A percentile compares a stretch with the other conserved stretches of the same genome.
These are phyloP conservation scores for Rhynchosporium agropyri DNA, from an alignment of 2,329 filamentous ascomycete genomes.

Conservation along the genomic window DNA sequence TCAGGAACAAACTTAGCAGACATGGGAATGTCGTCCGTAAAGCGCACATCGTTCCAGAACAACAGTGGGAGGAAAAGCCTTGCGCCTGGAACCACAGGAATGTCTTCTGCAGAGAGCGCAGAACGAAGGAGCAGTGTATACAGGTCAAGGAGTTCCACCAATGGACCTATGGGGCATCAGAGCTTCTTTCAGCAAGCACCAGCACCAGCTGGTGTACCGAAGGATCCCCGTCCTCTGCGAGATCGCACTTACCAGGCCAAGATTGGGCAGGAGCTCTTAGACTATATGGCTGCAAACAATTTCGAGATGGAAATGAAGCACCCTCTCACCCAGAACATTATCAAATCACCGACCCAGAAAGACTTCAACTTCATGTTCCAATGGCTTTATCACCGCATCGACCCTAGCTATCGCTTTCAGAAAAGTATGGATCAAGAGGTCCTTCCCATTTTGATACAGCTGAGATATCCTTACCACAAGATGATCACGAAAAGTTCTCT, in stretches of 20 bases:
- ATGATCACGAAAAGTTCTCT: conserved; percentile 97
- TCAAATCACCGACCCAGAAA: conserved; percentile 94
- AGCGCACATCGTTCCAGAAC: conserved; percentile 78
- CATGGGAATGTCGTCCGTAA: conserved; percentile 78
- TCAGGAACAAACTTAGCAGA: conserved; percentile 81
- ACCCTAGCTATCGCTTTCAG: conserved; percentile 89
- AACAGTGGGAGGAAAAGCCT: conserved; percentile 62
- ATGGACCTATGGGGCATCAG: conserved; percentile 73
- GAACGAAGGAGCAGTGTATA: conserved; percentile 83
- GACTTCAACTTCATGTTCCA: conserved; percentile 99
- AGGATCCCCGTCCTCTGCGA: conserved; percentile 83
- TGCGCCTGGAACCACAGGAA: conserved; percentile 47
- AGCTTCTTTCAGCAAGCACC: conserved; percentile 94
- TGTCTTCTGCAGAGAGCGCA: conserved; percentile 48
- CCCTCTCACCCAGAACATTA: conserved; percentile 83
- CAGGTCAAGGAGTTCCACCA: conserved; percentile 67
- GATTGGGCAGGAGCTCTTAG: conserved; percentile 86
- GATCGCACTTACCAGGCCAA: conserved; percentile 78
- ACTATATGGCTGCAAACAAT: conserved; percentile 90
- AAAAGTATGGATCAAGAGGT: conserved; percentile 97
- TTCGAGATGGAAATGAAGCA: conserved; percentile 99
- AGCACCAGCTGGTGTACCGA: conserved; percentile 76
- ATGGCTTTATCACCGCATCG: conserved; percentile 95
- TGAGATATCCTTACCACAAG: conserved; percentile 93
- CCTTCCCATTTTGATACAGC: conserved; percentile 85